These are phyloP conservation scores for Epichloe brachyelytri DNA, from an alignment of 2,329 filamentous ascomycete species.

Conservation along the genomic window DNA sequence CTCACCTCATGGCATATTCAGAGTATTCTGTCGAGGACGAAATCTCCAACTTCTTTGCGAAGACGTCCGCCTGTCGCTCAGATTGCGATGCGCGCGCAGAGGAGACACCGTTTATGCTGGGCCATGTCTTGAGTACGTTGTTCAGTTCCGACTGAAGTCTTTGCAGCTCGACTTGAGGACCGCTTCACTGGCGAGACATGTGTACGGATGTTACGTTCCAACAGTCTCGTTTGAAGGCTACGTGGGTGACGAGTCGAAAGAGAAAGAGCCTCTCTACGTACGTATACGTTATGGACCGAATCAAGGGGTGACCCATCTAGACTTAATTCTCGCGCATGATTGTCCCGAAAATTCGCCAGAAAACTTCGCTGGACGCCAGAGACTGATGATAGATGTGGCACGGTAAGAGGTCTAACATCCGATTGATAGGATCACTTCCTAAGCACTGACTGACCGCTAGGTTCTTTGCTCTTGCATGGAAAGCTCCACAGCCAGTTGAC, in stretches of 20 bases:
- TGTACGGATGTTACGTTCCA: conserved; percentile 11
- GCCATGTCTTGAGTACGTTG: conserved; percentile 1
- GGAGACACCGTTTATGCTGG: too few relatives aligned
- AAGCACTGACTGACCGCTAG: conserved; percentile 11
- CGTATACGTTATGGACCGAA: background rate
- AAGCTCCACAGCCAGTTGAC: conserved; percentile 17
- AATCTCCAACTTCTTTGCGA: too few relatives aligned
- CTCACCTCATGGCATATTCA: too few relatives aligned
- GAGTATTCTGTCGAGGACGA: too few relatives aligned
- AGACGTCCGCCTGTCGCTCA: too few relatives aligned
- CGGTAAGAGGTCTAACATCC: conserved; percentile 1
- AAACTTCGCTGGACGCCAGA: background rate
- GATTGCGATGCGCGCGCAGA: too few relatives aligned
- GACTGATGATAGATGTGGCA: background rate
- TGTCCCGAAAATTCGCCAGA: background rate
- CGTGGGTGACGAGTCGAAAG: background rate
- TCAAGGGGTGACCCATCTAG: background rate
- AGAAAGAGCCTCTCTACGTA: background rate
- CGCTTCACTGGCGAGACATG: background rate
- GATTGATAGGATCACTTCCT: background rate
- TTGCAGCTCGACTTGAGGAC: background rate
- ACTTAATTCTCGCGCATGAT: background rate
- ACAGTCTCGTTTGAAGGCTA: too few relatives aligned
- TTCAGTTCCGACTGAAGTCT: conserved; percentile 6
- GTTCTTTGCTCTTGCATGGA: conserved; percentile 28